Conservation (phyloP, 805 yeast species). For the Barnettozyma botsteinii region DNA sequence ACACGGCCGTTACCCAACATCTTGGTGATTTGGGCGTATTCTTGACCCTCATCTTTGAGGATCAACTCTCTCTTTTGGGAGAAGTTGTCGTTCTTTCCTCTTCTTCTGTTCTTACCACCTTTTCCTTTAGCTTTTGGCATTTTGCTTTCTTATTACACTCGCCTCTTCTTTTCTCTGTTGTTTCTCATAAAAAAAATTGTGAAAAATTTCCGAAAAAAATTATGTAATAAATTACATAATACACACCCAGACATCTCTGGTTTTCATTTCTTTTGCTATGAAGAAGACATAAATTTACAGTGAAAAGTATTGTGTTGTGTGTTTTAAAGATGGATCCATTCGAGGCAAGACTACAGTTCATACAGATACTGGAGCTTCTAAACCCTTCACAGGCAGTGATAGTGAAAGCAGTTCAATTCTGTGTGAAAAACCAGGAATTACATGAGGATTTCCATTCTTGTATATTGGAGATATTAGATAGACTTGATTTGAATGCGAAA, state of each 20-base stretch:
- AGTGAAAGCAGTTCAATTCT: constrained; percentile 29
- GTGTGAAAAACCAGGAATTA: constrained; percentile 49
- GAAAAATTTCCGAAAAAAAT: constrained; percentile 4
- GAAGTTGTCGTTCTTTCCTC: constrained; percentile 94
- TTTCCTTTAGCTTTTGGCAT: constrained; percentile 77
- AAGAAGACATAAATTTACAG: not conserved
- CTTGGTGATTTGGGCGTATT: constrained; percentile 95
- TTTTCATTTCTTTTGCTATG: not conserved
- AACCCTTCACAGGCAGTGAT: constrained; percentile 57
- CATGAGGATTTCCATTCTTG: constrained; percentile 67
- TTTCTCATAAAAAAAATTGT: not conserved
- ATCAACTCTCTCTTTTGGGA: constrained; percentile 92
- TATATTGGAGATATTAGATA: constrained; percentile 52
- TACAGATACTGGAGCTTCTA: constrained; percentile 56
- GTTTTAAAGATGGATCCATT: constrained; percentile 86
- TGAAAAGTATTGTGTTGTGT: too few species aligned
- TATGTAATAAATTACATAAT: constrained; percentile 1
- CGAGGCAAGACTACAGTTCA: constrained; percentile 74
- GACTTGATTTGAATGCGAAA: constrained; percentile 52
- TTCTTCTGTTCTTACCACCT: constrained; percentile 89
- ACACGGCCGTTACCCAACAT: constrained; percentile 98
- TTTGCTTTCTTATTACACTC: not conserved
- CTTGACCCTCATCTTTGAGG: constrained; percentile 94
- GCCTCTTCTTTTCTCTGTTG: not conserved
- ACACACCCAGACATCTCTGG: constrained; percentile 3